Evolutionary conservation across 495 filamentous ascomycete genomes (phyloP).

Genomic region (Penicillium alfredii): DNA sequence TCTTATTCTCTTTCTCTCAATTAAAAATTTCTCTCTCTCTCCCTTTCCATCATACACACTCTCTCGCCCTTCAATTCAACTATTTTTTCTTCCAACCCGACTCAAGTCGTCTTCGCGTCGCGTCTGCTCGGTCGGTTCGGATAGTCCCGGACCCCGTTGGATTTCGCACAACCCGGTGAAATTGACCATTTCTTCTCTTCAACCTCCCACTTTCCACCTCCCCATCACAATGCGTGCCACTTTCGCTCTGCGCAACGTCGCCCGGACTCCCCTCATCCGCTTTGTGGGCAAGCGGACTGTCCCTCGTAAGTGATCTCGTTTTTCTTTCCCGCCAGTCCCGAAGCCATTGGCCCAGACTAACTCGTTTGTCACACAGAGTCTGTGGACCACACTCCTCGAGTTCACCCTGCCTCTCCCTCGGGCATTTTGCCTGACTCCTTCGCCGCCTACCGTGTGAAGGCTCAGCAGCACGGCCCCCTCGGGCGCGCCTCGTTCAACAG

Average conservation of each 20-base stretch:
- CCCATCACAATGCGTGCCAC: conserved; percentile 58
- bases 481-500: conserved; percentile 39
- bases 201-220: conserved; percentile 5
- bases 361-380: conserved; percentile 42
- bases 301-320: conserved; percentile 59
- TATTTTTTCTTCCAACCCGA: conserved; percentile 1
- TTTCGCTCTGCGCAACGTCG: conserved; percentile 58
- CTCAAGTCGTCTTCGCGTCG: not conserved
- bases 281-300: conserved; percentile 84
- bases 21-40: conserved; percentile 8
- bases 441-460: conserved; percentile 84
- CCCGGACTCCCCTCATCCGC: conserved; percentile 76
- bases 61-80: too few species aligned
- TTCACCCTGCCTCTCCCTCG: conserved; percentile 61
- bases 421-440: conserved; percentile 64
- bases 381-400: conserved; percentile 62
- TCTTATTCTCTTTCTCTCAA: conserved; percentile 13
- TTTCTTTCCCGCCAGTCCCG: not conserved
- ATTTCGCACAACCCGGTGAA: conserved; percentile 25
- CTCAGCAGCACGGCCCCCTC: conserved; percentile 90
- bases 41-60: conserved; percentile 10
- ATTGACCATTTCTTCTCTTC: conserved; percentile 13
- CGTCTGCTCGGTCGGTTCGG: conserved; percentile 32
- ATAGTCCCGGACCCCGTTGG: conserved; percentile 27
- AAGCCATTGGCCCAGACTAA: conserved; percentile 12